Percentiles rank a stretch among this genome's conserved stretches.
Evolutionary conservation across 1,139 yeast genomes (phyloP).

Genomic region (Tardiomyces digboiensis): DNA sequence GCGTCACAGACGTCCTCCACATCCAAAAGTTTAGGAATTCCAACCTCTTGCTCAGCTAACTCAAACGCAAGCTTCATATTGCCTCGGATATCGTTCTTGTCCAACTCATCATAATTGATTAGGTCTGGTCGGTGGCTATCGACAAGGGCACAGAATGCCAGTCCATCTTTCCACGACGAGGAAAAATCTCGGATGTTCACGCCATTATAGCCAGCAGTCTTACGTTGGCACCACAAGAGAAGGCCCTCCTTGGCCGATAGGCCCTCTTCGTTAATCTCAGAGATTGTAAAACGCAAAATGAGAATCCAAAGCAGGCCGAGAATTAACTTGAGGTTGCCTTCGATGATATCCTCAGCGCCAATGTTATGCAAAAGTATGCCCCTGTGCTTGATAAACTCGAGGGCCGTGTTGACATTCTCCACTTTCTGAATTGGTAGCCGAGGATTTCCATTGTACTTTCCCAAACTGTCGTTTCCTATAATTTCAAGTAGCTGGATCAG

Average conservation of each 20-base stretch:
- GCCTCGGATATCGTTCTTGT: slow-evolving; percentile 21
- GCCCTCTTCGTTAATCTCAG: slow-evolving; percentile 36
- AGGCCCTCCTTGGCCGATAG: slow-evolving; percentile 35
- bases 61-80: slow-evolving; percentile 30
- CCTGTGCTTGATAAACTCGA: slow-evolving; percentile 44
- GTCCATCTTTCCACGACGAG: slow-evolving; percentile 37
- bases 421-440: slow-evolving; percentile 47
- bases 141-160: slow-evolving; percentile 39
- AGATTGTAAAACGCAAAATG: slow-evolving; percentile 41
- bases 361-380: slow-evolving; percentile 47
- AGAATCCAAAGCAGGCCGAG: slow-evolving; percentile 59
- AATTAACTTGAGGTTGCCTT: slow-evolving; percentile 53
- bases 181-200: slow-evolving; percentile 34
- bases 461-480: slow-evolving; percentile 30
- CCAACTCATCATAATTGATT: slow-evolving; percentile 30
- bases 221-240: slow-evolving; percentile 35
- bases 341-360: slow-evolving; percentile 60
- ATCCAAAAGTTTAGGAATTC: slow-evolving; percentile 50
- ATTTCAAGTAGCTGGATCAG: slow-evolving; percentile 30
- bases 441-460: slow-evolving; percentile 35
- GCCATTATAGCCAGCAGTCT: slow-evolving; percentile 31
- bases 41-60: slow-evolving; percentile 35
- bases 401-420: slow-evolving; percentile 50
- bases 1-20: slow-evolving; percentile 45
- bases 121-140: slow-evolving; percentile 37